phyloP scores from a whole-genome alignment of 352 stramenopile genomes.

The Globisporangium apiculatum region DNA sequence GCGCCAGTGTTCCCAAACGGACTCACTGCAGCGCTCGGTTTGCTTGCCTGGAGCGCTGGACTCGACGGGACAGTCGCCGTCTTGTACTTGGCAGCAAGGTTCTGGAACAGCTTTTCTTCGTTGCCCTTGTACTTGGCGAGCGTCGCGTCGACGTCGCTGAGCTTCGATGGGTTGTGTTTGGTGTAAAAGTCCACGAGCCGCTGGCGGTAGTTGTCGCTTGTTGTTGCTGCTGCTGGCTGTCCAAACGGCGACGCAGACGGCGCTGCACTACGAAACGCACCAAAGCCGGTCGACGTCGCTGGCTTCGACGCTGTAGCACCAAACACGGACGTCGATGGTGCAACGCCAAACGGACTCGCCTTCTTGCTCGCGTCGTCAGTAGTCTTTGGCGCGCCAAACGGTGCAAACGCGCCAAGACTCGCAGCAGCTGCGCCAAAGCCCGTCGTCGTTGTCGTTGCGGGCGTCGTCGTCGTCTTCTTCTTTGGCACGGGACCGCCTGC shows the following conservation, averaged over 20 bases:
- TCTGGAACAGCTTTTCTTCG: slow-evolving; percentile 74
- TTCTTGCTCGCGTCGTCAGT: slow-evolving; percentile 4
- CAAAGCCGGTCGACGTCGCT: slow-evolving; percentile 9
- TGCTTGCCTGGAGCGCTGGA: slow-evolving; percentile 29
- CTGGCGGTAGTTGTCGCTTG: slow-evolving; percentile 34
- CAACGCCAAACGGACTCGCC: slow-evolving; percentile 24
- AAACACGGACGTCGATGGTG: slow-evolving; percentile 3
- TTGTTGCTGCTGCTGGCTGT: slow-evolving; percentile 4
- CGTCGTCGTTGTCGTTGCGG: not conserved
- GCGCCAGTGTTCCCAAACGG: slow-evolving; percentile 57
- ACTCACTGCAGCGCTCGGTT: slow-evolving; percentile 32
- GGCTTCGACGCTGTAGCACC: slow-evolving; percentile 3
- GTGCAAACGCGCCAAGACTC: slow-evolving; percentile 9
- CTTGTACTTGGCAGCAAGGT: slow-evolving; percentile 70
- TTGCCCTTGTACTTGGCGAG: slow-evolving; percentile 88
- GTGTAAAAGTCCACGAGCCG: slow-evolving; percentile 88
- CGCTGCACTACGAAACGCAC: slow-evolving; percentile 5
- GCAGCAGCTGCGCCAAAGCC: slow-evolving; percentile 13
- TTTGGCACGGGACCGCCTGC: slow-evolving; percentile 38
- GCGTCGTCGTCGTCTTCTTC: slow-evolving; percentile 15
- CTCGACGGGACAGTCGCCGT: slow-evolving; percentile 21
- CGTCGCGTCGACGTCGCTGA: slow-evolving; percentile 81
- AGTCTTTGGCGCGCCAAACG: slow-evolving; percentile 13
- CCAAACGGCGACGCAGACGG: slow-evolving; percentile 27
- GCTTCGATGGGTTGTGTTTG: slow-evolving; percentile 87